These are phyloP conservation scores for Otatea glauca DNA, from an alignment of 176 grass and related monocot genomes.

Conservation along the genomic window DNA sequence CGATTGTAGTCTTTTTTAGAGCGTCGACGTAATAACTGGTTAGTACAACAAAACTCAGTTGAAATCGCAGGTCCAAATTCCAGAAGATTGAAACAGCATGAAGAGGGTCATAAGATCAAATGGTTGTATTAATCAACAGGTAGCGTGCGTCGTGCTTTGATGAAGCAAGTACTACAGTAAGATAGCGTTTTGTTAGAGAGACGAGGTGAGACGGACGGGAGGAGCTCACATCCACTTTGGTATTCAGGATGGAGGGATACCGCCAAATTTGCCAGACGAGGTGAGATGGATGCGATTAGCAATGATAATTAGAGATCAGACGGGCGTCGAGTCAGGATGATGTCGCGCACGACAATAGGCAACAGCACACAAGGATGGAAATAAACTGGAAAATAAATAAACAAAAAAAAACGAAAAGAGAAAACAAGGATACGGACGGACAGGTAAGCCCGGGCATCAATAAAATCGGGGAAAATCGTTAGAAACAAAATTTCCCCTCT, in stretches of 20 bases:
- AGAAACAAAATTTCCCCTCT: conserved; percentile 7
- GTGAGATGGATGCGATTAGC: no score
- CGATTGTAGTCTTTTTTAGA: no score
- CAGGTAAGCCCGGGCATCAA: conserved; percentile 43
- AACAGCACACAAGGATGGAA: background rate
- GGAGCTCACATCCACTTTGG: no score
- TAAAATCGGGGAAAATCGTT: conserved; percentile 30
- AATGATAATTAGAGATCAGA: background rate
- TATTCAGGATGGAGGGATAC: no score
- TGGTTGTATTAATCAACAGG: no score
- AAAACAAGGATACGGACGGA: conserved; percentile 28
- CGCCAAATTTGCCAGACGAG: no score
- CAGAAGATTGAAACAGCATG: no score
- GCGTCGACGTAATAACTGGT: no score
- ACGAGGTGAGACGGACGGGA: no score
- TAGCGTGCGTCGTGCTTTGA: background rate
- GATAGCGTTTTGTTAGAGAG: no score
- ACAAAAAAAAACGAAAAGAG: background rate
- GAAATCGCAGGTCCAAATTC: no score
- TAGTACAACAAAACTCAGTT: no score
- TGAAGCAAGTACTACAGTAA: background rate
- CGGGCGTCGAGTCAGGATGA: background rate
- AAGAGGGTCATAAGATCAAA: background rate
- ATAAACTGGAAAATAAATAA: background rate
- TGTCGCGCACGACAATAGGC: conserved; percentile 51